Evolutionary conservation across 2,329 filamentous ascomycete genomes (phyloP), one percentile per base, ranked within the genome.

Genomic region (Dactylellina sp.): DNA sequence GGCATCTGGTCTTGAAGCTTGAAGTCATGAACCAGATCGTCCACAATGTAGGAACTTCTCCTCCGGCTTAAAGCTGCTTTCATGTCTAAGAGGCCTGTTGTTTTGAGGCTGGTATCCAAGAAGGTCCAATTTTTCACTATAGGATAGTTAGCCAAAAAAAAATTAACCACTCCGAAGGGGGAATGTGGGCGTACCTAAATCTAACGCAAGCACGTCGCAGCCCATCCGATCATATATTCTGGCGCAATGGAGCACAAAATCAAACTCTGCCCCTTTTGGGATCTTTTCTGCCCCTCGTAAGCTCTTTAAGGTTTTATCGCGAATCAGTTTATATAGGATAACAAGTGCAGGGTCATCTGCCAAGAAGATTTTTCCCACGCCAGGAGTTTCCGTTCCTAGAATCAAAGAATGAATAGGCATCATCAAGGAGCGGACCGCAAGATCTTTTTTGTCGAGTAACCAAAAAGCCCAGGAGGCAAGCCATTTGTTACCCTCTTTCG

Each of bases 381-480:
- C 89, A 0, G 90, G 88, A 0, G 87, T 62, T 47, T 75, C 71
- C 88, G 65, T 85, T 85, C 0, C 89, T 88, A 0, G 88, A 89
- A 71, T 89, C 87, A 7, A 95, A 82, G 0, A 97, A 85, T 0
- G 87, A 88, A 75, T 91, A 89, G 93, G 93, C 82, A 92, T 90
- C 77, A 96, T 90, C 2, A 99, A 84, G 5, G 90, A 88, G 59
- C 91, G 88, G 5, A 97, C 92, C 4, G 94, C 91, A 84, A 93
- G 91, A 77, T 96, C 91, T 72, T 89, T 88, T 75, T 91, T 87
- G 39, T 88, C 88, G 3, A 98, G 85, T 85, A 97, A 91, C 90
- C 92, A 96, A 80, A 97, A 97, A 1, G 92, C 91, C 95, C 95
- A 99, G 0, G 91, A 95, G 9, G 93, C 91, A 70, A 97, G 87